Evolutionary conservation across 306 rosid genomes (phyloP).

Genomic region (Trifolium dubium): DNA sequence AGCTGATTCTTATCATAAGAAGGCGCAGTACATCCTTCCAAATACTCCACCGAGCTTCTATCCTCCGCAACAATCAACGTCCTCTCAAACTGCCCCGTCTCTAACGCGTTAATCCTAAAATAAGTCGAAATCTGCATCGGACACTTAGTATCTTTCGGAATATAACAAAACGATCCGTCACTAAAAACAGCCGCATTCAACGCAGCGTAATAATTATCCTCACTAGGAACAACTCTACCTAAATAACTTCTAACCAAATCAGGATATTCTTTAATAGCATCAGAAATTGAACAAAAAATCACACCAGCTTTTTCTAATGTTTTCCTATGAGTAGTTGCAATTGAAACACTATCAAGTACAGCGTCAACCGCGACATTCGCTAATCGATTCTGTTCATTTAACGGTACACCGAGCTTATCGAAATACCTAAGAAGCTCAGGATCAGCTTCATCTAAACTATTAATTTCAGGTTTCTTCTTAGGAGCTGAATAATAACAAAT

Average conservation of each 20-base stretch:
- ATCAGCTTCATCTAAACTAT: slow-evolving; percentile 79
- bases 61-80: slow-evolving; percentile 93
- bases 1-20: slow-evolving; percentile 90
- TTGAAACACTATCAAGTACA: slow-evolving; percentile 84
- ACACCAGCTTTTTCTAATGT: slow-evolving; percentile 78
- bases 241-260: slow-evolving; percentile 69
- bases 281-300: slow-evolving; percentile 86
- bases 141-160: slow-evolving; percentile 77
- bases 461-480: slow-evolving; percentile 65
- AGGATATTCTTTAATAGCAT: slow-evolving; percentile 83
- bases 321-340: slow-evolving; percentile 89
- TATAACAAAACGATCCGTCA: slow-evolving; percentile 87
- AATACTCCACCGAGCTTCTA: slow-evolving; percentile 84
- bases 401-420: slow-evolving; percentile 74
- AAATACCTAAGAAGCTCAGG: slow-evolving; percentile 80
- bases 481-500: slow-evolving; percentile 87
- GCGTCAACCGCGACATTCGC: slow-evolving; percentile 92
- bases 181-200: slow-evolving; percentile 87
- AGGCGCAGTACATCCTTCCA: slow-evolving; percentile 95
- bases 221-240: slow-evolving; percentile 82
- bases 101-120: slow-evolving; percentile 81
- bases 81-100: slow-evolving; percentile 94
- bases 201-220: slow-evolving; percentile 82
- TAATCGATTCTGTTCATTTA: slow-evolving; percentile 76
- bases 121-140: slow-evolving; percentile 94